A percentile compares a stretch with the other conserved stretches of the same genome.
phyloP scores from a whole-genome alignment of 768 basidiomycete genomes.

The Lenzites betulinus region DNA sequence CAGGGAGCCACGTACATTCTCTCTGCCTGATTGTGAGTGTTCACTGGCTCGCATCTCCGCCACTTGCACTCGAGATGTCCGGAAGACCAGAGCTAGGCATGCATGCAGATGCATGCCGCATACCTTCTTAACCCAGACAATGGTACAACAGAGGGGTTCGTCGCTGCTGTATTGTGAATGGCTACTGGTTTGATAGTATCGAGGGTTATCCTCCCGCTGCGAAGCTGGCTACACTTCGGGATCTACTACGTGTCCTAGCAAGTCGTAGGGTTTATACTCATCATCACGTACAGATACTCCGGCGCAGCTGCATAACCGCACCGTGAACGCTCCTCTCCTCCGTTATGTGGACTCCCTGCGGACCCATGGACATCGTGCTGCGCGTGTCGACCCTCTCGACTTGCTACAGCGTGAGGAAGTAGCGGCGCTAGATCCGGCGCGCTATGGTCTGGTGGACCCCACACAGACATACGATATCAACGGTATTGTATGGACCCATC shows the following conservation, averaged over 20 bases:
- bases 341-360: constrained; percentile 90
- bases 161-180: too few relatives aligned
- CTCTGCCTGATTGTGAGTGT: constrained; percentile 71
- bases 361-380: constrained; percentile 84
- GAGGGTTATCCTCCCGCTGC: too few relatives aligned
- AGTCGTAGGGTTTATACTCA: background rate
- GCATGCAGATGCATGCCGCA: background rate
- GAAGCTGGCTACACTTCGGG: too few relatives aligned
- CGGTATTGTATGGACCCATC: constrained; percentile 79
- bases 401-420: constrained; percentile 82
- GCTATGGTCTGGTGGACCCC: constrained; percentile 71
- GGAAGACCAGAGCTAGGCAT: too few relatives aligned
- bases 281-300: constrained; percentile 51
- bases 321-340: constrained; percentile 72
- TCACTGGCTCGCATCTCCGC: too few relatives aligned
- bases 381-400: constrained; percentile 85
- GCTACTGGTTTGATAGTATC: too few relatives aligned
- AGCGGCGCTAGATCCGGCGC: constrained; percentile 69
- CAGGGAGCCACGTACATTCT: constrained; percentile 61
- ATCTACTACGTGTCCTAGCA: background rate
- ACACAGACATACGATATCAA: constrained; percentile 64
- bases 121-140: too few relatives aligned
- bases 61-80: too few relatives aligned
- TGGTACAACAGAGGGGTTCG: too few relatives aligned
- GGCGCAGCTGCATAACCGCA: constrained; percentile 67